Base-by-base conservation (phyloP, 331 rosid genomes). In the Phaseolus coccineus region DNA sequence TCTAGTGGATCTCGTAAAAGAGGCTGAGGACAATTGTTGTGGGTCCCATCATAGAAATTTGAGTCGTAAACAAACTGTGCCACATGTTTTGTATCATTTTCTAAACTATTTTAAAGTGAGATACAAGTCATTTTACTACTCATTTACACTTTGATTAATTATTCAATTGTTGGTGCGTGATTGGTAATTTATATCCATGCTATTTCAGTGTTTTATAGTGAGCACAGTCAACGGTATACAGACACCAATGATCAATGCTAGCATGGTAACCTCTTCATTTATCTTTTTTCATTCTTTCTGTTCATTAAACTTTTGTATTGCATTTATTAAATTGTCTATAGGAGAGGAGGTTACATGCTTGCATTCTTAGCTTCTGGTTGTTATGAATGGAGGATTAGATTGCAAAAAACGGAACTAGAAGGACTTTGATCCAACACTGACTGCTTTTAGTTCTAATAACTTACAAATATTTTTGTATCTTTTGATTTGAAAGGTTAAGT, bases 231-330 rank as follows among this genome's bases (percentile, higher is more conserved):
- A 95, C 8, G 96, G 92, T 77, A 83, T 95, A 87, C 96, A 90
- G 81, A 95, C 99, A 25, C 98, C 99, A 82, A 95, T 93, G 98
- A 95, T 95, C 86, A 95, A 95, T 85, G 99, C 99, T 44, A 86
- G 93, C 93, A 90, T 93, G 98, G 98, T 95, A 83, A 85, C 78
- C 50, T 85, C 62, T 61, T 71, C 52, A 65, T 59, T 39, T 71
- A 39, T 24, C 28, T 58, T 57, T 73, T 77, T 42, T 57, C 62
- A 2, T 69, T 74, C 61, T 78, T 42, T 79, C 61, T 19, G 44
- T 79, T 71, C 53, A 61, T 46, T 75, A 37, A 48, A 40, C 68
- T 58, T 73, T 75, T 31, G 48, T 56, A 40, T 51, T 61, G 9
- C 35, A 58, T 25, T 77, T 58, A 14, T 12, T 3, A 44, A 62